Evolutionary conservation across 2,329 filamentous ascomycete species (phyloP).

Genomic region (Aspergillus sp.): DNA sequence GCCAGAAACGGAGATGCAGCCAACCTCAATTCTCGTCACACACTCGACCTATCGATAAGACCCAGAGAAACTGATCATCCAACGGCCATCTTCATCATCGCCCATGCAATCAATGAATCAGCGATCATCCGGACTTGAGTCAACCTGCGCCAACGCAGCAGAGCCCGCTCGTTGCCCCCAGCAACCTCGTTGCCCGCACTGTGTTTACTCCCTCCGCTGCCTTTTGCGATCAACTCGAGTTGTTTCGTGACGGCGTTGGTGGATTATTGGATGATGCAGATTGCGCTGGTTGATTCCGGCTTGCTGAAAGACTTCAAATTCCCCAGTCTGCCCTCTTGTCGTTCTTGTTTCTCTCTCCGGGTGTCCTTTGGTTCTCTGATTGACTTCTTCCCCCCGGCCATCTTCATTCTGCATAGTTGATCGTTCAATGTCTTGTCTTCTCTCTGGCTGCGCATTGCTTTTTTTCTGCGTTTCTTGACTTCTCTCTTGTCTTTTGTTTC

Average conservation of each 20-base stretch:
- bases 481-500: not conserved
- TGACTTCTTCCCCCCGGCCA: not conserved
- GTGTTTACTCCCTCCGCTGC: conserved; percentile 23
- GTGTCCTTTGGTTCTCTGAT: conserved; percentile 10
- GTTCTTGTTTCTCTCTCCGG: conserved; percentile 7
- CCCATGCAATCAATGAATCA: not conserved
- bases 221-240: too few relatives aligned
- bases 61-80: too few relatives aligned
- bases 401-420: conserved; percentile 1
- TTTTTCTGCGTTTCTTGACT: conserved; percentile 4
- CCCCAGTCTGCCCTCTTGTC: conserved; percentile 17
- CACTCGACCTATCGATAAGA: too few relatives aligned
- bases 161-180: conserved; percentile 24
- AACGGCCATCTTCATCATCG: not conserved
- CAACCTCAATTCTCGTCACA: too few relatives aligned
- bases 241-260: too few relatives aligned
- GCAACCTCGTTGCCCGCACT: conserved; percentile 24
- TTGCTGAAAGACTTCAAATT: conserved; percentile 23
- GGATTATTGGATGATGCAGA: too few relatives aligned
- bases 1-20: too few relatives aligned
- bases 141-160: conserved; percentile 15
- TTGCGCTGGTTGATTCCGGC: conserved; percentile 5
- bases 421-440: conserved; percentile 1
- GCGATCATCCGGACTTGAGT: not conserved
- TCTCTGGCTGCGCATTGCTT: conserved; percentile 2